Base-by-base conservation (phyloP, 768 basidiomycete species). In the Podaxis sp. region DNA sequence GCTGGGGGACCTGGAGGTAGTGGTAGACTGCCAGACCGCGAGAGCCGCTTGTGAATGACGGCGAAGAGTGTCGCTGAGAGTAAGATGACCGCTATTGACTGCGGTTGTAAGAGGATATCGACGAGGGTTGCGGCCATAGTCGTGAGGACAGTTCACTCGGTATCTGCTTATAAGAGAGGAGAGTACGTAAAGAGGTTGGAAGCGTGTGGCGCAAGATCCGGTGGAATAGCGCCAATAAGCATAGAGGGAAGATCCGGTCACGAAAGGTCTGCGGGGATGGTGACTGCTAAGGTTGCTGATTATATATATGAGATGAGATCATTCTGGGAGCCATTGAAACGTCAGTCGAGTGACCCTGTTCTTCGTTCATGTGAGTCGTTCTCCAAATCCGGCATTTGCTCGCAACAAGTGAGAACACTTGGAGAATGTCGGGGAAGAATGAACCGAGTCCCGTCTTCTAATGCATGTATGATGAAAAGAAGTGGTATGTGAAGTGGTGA, bases 1-100 rank as follows among this genome's bases (percentile, higher is more conserved):
- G 75, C 74, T 1, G 78, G 74, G 4, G 82, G 82, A 2, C 80
- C 77, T 0, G 81, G 82, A 2, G 82, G 81, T 2, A 82, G 71
- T 1, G 75, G 75, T 11, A 69, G 60, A 22, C 61, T 57, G 1
- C 70, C 66, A 5, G 63, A 61, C 13, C 66, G 63, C 0, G 65
- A 69, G 36, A 74, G 53, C 4, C 66, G 67, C 33, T 70, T 72
- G 63, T 70, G 71, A n/a, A 78, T 67, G 55, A 73, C 66, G 13
- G 66, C 68, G 25, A 77, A 54, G 46, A 75, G 64, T 7, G 72
- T 74, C 3, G 73, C 50, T 57, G 71, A 72, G 17, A 79, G 70
- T 7, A 70, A 59, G 36, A 74, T 36, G 19, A 69, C 69, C 3
- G 75, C 74, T 15, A 78, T 69, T 33, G 67, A 66, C 55, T 74